phyloP scores from a whole-genome alignment of 768 basidiomycete genomes.

The Imleria badia region DNA sequence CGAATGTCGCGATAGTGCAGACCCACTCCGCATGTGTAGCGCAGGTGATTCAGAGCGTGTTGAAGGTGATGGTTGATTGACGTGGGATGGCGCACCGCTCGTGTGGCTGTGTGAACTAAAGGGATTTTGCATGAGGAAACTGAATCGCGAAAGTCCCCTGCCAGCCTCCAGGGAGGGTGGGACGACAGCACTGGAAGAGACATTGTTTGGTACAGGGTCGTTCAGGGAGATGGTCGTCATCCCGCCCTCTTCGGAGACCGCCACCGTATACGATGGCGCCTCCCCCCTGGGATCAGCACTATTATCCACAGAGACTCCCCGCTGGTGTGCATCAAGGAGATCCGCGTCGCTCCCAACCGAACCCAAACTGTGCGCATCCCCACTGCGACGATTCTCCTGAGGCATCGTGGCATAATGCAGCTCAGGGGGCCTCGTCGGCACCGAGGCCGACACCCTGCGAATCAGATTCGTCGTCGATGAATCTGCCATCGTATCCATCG shows the following conservation, averaged over 20 bases:
- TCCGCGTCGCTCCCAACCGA: constrained; percentile 25
- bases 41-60: constrained; percentile 22
- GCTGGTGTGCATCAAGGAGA: constrained; percentile 19
- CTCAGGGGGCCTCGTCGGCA: constrained; percentile 18
- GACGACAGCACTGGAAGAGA: neutral
- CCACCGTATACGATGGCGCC: constrained; percentile 67
- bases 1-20: constrained; percentile 23
- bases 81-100: constrained; percentile 14
- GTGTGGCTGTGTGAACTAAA: constrained; percentile 33
- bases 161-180: neutral
- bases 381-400: constrained; percentile 9
- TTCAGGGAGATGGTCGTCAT: constrained; percentile 14
- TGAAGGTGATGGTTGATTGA: constrained; percentile 6
- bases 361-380: constrained; percentile 18
- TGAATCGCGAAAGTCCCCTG: constrained; percentile 43
- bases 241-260: constrained; percentile 14
- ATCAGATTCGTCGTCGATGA: constrained; percentile 26
- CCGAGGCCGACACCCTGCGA: neutral
- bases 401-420: neutral
- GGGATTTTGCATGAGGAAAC: constrained; percentile 41
- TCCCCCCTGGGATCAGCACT: constrained; percentile 52
- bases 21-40: constrained; percentile 11
- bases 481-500: constrained; percentile 24
- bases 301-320: constrained; percentile 3
- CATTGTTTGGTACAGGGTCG: constrained; percentile 20